Base-by-base conservation (phyloP, 2,329 filamentous ascomycete species). In the Diplodia seriata region DNA sequence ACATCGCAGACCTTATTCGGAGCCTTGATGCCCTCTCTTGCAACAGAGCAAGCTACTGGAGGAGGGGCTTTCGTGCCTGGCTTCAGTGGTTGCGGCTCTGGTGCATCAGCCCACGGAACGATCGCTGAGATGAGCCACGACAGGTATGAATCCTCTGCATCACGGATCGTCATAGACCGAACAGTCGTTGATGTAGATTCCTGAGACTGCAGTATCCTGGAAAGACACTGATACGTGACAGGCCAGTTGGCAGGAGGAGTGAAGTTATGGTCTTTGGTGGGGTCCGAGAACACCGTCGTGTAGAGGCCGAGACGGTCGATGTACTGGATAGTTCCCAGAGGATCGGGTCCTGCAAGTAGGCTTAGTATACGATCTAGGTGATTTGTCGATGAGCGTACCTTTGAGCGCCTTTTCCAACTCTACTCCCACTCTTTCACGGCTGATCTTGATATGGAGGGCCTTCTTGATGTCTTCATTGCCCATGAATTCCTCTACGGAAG, bases 401-500 rank as follows among this genome's bases (percentile, higher is more conserved):
- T 88, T 90, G 20, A 98, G 82, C 89, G 97, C 97, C 83, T 98
- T 98, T 75, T 94, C 91, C 3, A 97, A 74, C 76, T 99, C 95
- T 4, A 90, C 86, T 0, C 93, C 92, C 1, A 99, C 89, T 68
- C 95, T 86, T 78, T 99, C 95, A 66, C 93, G 88, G 74, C 92
- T 97, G 72, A 99, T 98, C 77, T 99, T 99, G 36, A 90, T 79
- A 61, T 86, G 88, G n/a, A 99, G 82, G 3, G 92, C 91, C 12
- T 89, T 83, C 68, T 94, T 86, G 59, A 99, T 95, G n/a, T 86
- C 85, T n/a, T 81, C 76, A 71, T 97, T 85, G 14, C 85, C 85
- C 94, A 99, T 99, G 29, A 87, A 90, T 51, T 82, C 76, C 74
- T 91, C 87, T 0, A 91, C 90, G 36, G 85, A 83, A 0, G 83